A percentile compares a stretch with the other conserved stretches of the same genome.
phyloP scores from a whole-genome alignment of 352 stramenopile species.

The Phytophthora quininea region DNA sequence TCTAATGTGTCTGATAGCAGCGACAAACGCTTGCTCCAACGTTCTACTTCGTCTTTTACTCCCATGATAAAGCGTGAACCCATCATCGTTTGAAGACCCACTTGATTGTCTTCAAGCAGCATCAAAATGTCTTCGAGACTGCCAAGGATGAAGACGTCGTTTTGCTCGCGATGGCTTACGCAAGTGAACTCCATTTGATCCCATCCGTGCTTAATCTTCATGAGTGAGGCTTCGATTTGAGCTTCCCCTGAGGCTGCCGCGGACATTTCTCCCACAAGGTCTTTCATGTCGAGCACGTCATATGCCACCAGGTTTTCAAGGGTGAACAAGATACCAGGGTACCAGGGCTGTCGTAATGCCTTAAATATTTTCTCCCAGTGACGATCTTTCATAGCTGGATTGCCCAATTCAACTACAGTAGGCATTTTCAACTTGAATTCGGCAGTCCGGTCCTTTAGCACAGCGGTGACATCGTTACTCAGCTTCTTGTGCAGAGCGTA shows the following conservation, averaged over 20 bases:
- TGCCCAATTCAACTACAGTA: slow-evolving; percentile 92
- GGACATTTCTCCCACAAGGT: slow-evolving; percentile 88
- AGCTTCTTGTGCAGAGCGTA: slow-evolving; percentile 93
- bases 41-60: slow-evolving; percentile 91
- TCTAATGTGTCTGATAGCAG: slow-evolving; percentile 85
- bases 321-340: slow-evolving; percentile 89
- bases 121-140: slow-evolving; percentile 91
- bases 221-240: slow-evolving; percentile 89
- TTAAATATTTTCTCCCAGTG: slow-evolving; percentile 97
- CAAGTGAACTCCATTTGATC: slow-evolving; percentile 87
- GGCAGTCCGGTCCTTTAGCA: slow-evolving; percentile 86
- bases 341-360: slow-evolving; percentile 85
- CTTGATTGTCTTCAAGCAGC: slow-evolving; percentile 92
- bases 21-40: slow-evolving; percentile 89
- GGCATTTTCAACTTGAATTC: slow-evolving; percentile 93
- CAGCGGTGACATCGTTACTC: slow-evolving; percentile 88
- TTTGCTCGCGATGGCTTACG: slow-evolving; percentile 83
- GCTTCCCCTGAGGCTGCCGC: slow-evolving; percentile 88
- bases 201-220: slow-evolving; percentile 91
- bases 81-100: slow-evolving; percentile 93
- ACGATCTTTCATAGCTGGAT: slow-evolving; percentile 91
- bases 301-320: slow-evolving; percentile 90
- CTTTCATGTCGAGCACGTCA: slow-evolving; percentile 89
- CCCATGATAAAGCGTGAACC: slow-evolving; percentile 91
- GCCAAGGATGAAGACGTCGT: slow-evolving; percentile 91